Evolutionary conservation across 768 basidiomycete genomes (phyloP), one percentile per base, ranked within the genome.

Genomic region (Auricularia sp.): DNA sequence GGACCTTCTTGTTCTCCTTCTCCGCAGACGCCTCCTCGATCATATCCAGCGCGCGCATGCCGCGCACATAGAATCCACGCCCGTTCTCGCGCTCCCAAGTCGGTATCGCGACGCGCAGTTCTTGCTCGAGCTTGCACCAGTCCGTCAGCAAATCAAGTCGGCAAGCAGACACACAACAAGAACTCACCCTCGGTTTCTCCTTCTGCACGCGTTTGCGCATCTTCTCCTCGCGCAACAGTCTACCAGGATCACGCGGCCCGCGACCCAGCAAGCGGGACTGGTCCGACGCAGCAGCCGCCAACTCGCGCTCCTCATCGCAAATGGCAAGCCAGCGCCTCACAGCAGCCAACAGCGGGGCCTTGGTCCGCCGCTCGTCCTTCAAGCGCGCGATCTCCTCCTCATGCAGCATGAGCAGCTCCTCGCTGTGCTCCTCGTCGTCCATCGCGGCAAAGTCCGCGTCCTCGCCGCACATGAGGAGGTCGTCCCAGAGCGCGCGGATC

Each of bases 281-380:
- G 70, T 96, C 93, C 39, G 84, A 80, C 2, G 91, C 90, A 3
- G 88, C 83, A 2, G 84, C 86, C 51, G 87, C 90, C 35, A 98
- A 80, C 70, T 96, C 93, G 71, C 87, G 90, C 77, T 93, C 88
- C 67, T 98, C 93, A 62, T 87, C 84, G 54, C 89, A 91, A 33
- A 99, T 90, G 43, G 91, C 88, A 70, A 95, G 88, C 77, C 97
- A 99, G 75, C 88, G 93, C 75, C 84, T 84, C 67, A 98, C 86
- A 60, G 81, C 79, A 0, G 84, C 81, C 39, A 99, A 78, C 1
- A 98, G 77, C 0, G 87, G 84, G 1, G 83, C 86, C 74, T 95
- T 95, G 63, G 82, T 76, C 66, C 86, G 79, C n/a, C 87, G 81
- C 71, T 98, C 95, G 35, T 89, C 86, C 70, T 91, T 91, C 36